phyloP scores from a whole-genome alignment of 495 filamentous ascomycete genomes.

The Zalerion maritima region DNA sequence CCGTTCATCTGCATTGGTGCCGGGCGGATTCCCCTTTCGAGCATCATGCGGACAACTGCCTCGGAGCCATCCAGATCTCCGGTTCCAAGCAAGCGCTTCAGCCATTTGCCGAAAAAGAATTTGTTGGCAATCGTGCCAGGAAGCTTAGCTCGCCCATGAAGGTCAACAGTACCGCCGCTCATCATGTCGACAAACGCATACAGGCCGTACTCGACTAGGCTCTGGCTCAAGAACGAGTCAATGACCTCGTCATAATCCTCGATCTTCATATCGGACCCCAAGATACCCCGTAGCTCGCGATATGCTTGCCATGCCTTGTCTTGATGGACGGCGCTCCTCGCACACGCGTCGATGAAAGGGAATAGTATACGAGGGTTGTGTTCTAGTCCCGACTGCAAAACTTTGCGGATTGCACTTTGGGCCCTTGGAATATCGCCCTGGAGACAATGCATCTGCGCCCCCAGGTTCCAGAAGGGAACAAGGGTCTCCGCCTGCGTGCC shows the following conservation, averaged over 20 bases:
- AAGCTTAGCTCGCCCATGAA: constrained; percentile 28
- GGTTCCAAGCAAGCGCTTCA: constrained; percentile 63
- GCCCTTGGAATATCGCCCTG: constrained; percentile 47
- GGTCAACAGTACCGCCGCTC: constrained; percentile 40
- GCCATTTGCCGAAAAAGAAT: constrained; percentile 70
- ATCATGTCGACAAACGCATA: constrained; percentile 77
- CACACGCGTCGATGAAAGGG: constrained; percentile 44
- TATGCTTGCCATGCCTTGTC: constrained; percentile 56
- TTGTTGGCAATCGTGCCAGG: constrained; percentile 54
- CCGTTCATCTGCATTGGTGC: constrained; percentile 62
- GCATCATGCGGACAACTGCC: constrained; percentile 53
- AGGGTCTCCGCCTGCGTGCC: constrained; percentile 35
- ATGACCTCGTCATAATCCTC: constrained; percentile 60
- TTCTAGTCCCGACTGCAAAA: constrained; percentile 35
- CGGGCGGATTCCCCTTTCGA: constrained; percentile 45
- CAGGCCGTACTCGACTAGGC: constrained; percentile 46
- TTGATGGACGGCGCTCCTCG: constrained; percentile 19
- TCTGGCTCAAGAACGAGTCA: constrained; percentile 44
- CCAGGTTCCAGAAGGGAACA: constrained; percentile 50
- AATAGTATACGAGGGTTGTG: constrained; percentile 44
- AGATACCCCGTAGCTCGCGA: constrained; percentile 39
- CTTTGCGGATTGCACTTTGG: constrained; percentile 42
- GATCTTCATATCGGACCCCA: constrained; percentile 51
- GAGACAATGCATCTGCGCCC: constrained; percentile 49
- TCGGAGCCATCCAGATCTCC: constrained; percentile 55